Conservation (phyloP, 75 land plant species). For the Cupressus sempervirens region DNA sequence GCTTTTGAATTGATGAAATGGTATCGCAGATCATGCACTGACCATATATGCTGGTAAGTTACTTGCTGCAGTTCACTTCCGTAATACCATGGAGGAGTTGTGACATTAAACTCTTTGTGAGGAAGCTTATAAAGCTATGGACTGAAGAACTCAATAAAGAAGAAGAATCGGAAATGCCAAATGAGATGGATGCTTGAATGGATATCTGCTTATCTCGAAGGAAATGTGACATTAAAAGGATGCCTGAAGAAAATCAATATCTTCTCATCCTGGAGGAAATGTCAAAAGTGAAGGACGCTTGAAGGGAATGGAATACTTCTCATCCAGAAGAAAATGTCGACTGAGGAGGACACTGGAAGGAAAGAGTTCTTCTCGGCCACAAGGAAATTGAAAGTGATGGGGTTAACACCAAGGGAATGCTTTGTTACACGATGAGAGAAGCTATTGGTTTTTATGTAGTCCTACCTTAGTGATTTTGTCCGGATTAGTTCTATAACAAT, state of each 20-base stretch:
- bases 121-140: too few relatives aligned
- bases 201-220: too few relatives aligned
- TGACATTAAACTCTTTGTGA: too few relatives aligned
- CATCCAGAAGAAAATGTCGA: background rate
- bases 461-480: background rate
- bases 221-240: background rate
- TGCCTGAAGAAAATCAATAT: too few relatives aligned
- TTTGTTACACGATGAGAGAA: background rate
- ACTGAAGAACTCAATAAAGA: too few relatives aligned
- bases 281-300: background rate
- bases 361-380: background rate
- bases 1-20: too few relatives aligned
- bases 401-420: background rate
- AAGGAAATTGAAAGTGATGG: background rate
- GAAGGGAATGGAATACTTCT: background rate
- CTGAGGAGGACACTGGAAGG: background rate
- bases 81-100: too few relatives aligned
- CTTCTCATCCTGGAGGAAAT: background rate
- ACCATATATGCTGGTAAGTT: too few relatives aligned
- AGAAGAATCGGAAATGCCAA: too few relatives aligned
- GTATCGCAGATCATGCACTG: too few relatives aligned
- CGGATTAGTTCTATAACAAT: background rate
- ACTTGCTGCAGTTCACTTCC: too few relatives aligned
- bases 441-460: background rate
- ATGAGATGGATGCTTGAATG: too few relatives aligned